Base-by-base conservation (phyloP, 2,329 filamentous ascomycete species). In the Fusarium pseudograminearum region DNA sequence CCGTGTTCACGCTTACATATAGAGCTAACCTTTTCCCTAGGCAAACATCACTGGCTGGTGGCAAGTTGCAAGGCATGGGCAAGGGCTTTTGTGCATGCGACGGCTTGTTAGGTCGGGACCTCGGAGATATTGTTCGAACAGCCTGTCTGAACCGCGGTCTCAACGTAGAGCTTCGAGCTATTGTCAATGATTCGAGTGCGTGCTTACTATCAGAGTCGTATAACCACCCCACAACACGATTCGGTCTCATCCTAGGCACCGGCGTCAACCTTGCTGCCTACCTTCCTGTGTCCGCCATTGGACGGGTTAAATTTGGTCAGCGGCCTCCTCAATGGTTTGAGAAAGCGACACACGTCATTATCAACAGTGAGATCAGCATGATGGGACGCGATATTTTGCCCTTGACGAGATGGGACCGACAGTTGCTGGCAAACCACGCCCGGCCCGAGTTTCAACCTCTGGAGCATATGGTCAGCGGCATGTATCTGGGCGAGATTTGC, bases 321-420 rank as follows among this genome's bases (percentile, higher is more conserved):
- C 83, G 88, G 11, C 86, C 88, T 1, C 75, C 79, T 8, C 78
- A 77, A 33, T 90, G 89, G 88, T 87, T 87, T 71, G 81, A 85
- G 24, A 80, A 81, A 22, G 88, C 87, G 7, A 86, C 83, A 59
- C 86, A 90, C 70, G 87, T 91, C 59, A 86, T 91, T 63, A 84
- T 91, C 70, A 91, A 91, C 76, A 90, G 88, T 1, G 89, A 91
- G 76, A 77, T 91, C 34, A 86, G 88, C 70, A 91, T 91, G 88
- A 90, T 90, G 74, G 89, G 89, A 16, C 80, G 83, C 52, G 84
- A 80, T 59, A 83, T 89, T 50, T 78, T 91, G 28, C 88, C 89
- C 9, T 71, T 86, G 57, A 91, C 89, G 5, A 83, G 83, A 68
- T 91, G 89, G 89, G 89, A 91, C 67, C 76, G 78, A 20, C 75